phyloP scores from a whole-genome alignment of 257 asterid genomes.

The Gentiana straminea region DNA sequence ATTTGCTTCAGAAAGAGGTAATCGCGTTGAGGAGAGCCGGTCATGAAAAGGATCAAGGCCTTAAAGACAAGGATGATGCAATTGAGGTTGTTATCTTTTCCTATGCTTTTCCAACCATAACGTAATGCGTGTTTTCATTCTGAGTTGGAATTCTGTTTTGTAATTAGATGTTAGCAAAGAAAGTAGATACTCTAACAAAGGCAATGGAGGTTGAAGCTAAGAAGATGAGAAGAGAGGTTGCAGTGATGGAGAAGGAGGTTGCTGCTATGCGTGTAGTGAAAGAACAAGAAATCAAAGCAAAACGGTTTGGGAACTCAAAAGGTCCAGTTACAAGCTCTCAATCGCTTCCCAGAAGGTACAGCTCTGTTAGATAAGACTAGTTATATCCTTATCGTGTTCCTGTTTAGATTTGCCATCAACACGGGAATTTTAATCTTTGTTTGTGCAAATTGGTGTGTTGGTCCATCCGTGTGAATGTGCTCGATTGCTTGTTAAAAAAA shows the following conservation, averaged over 20 bases:
- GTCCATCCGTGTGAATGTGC: no score
- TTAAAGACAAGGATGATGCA: slow-evolving; percentile 95
- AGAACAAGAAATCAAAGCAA: slow-evolving; percentile 71
- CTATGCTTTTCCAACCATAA: background rate
- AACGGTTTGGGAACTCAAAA: slow-evolving; percentile 56
- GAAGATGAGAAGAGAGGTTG: slow-evolving; percentile 97
- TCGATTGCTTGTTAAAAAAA: no score
- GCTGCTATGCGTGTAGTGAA: slow-evolving; percentile 89
- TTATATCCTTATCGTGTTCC: no score
- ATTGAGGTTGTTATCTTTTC: slow-evolving; percentile 59
- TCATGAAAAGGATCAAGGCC: slow-evolving; percentile 93
- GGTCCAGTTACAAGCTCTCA: slow-evolving; percentile 64
- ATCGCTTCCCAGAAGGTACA: slow-evolving; percentile 69
- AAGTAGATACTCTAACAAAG: slow-evolving; percentile 89
- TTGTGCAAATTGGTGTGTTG: no score
- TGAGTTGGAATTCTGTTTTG: slow-evolving; percentile 12
- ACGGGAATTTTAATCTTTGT: no score
- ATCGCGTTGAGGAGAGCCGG: slow-evolving; percentile 79
- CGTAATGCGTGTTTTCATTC: slow-evolving; percentile 4
- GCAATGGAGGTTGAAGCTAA: slow-evolving; percentile 99
- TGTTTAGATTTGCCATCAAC: no score
- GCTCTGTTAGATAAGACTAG: background rate
- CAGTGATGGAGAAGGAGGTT: slow-evolving; percentile 99
- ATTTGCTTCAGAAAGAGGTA: slow-evolving; percentile 86
- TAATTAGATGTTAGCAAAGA: slow-evolving; percentile 80